Evolutionary conservation across 2,329 filamentous ascomycete genomes (phyloP), one percentile per base, ranked within the genome.

Genomic region (Dactylonectria estremocensis): DNA sequence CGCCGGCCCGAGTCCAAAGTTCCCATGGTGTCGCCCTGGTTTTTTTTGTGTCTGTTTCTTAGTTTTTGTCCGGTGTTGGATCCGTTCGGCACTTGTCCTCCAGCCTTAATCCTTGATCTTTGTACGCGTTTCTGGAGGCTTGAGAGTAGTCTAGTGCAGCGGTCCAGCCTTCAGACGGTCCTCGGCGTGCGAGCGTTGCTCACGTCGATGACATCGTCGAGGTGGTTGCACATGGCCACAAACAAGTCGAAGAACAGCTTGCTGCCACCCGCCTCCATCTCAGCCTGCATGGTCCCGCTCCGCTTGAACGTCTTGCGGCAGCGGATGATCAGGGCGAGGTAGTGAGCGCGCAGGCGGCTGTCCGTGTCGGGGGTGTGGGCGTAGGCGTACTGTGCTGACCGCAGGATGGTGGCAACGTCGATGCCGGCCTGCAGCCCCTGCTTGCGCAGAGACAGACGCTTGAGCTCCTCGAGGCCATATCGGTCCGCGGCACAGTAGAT

Each of bases 231-330:
- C 92, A 98, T 93, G 78, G 95, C 95, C 80, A 98, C 95, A 83
- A 98, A 98, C 83, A 98, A 87, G 88, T 98, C 95, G 86, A 98
- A 98, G 89, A 96, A 98, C 85, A 98, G 88, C 88, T 95, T 95
- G 84, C 90, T 88, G 78, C 85, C 95, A 82, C 95, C 95, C 83
- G 91, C 91, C 87, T 97, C 94, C 95, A 98, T 98, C 87, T 98
- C 95, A 86, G 93, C 92, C 89, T 98, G 95, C 95, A 98, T 97
- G 83, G 95, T 98, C 84, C 95, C 95, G 86, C 95, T 97, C 84
- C 93, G 91, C 92, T 97, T 98, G 84, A 98, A 98, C 79, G 94
- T 97, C 87, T 95, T 95, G 83, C 95, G 94, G 88, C 93, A 95
- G 86, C 95, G 92, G 87, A 98, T 97, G 84, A 98, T 97, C 83